Percentiles rank a stretch among this genome's conserved stretches.
These are phyloP conservation scores for Agroathelia rolfsii DNA, from an alignment of 1,284 basidiomycete species.

Conservation along the genomic window DNA sequence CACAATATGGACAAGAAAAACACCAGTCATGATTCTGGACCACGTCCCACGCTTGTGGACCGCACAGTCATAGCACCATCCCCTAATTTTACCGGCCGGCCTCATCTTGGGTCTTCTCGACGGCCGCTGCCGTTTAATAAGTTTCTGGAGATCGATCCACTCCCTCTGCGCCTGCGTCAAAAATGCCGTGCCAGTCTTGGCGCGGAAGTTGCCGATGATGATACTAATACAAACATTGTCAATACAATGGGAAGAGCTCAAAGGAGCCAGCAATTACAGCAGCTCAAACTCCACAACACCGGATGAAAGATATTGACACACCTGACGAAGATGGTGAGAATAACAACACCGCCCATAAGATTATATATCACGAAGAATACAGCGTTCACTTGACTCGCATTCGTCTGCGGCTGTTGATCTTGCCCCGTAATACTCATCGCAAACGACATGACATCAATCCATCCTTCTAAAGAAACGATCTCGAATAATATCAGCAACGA, in stretches of 20 bases:
- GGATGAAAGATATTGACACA: slow-evolving; percentile 21
- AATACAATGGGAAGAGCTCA: slow-evolving; percentile 13
- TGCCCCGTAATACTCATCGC: slow-evolving; percentile 74
- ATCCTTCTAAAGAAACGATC: slow-evolving; percentile 93
- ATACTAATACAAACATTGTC: slow-evolving; percentile 44
- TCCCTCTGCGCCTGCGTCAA: slow-evolving; percentile 85
- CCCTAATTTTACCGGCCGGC: slow-evolving; percentile 47
- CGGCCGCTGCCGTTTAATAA: slow-evolving; percentile 82
- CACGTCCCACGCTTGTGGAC: slow-evolving; percentile 93
- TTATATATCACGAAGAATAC: slow-evolving; percentile 95
- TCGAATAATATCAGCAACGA: slow-evolving; percentile 93
- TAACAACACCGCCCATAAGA: slow-evolving; percentile 84
- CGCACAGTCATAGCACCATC: slow-evolving; percentile 91
- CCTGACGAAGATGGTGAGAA: slow-evolving; percentile 85
- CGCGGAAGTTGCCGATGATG: slow-evolving; percentile 91
- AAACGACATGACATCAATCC: slow-evolving; percentile 86
- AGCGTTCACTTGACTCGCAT: slow-evolving; percentile 73
- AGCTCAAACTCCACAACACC: slow-evolving; percentile 1
- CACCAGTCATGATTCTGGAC: slow-evolving; percentile 72
- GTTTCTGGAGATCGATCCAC: slow-evolving; percentile 90
- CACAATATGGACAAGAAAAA: slow-evolving; percentile 82
- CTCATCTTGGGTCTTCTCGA: slow-evolving; percentile 66
- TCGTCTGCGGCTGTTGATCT: slow-evolving; percentile 61
- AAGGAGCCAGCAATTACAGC: neutral
- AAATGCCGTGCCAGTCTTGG: slow-evolving; percentile 76